These are phyloP conservation scores for Trametes maxima DNA, from an alignment of 768 basidiomycete species.

Conservation along the genomic window DNA sequence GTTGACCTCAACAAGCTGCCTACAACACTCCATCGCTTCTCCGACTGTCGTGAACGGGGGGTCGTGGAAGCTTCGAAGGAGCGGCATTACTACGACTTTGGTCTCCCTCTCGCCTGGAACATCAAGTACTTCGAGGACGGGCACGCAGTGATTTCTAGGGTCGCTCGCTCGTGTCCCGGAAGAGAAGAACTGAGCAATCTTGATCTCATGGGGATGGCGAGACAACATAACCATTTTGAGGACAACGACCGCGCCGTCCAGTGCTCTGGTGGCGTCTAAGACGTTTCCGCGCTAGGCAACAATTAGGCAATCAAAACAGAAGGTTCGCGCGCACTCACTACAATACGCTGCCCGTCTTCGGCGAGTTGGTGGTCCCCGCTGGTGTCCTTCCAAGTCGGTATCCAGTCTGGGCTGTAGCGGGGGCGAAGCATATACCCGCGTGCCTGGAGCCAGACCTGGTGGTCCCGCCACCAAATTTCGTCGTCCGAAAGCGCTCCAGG, in stretches of 20 bases:
- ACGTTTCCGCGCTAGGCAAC: conserved; percentile 1
- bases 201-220: conserved; percentile 29
- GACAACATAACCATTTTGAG: conserved; percentile 24
- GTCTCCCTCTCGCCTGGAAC: conserved; percentile 13
- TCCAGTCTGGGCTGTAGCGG: conserved; percentile 31
- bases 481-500: not conserved
- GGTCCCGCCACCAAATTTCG: conserved; percentile 19
- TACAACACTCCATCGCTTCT: conserved; percentile 38
- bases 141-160: conserved; percentile 32
- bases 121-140: conserved; percentile 27
- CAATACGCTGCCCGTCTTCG: conserved; percentile 10
- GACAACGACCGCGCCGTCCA: conserved; percentile 25
- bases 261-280: conserved; percentile 28
- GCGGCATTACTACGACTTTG: conserved; percentile 38
- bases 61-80: conserved; percentile 30
- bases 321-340: not conserved
- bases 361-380: not conserved
- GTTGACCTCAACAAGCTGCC: conserved; percentile 39
- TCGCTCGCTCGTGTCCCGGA: conserved; percentile 25
- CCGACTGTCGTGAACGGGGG: conserved; percentile 39
- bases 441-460: conserved; percentile 21
- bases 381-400: conserved; percentile 28
- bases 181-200: conserved; percentile 31
- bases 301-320: not conserved
- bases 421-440: conserved; percentile 31